Conservation (phyloP, 345 rosid species). For the Eucalyptus marginata region DNA sequence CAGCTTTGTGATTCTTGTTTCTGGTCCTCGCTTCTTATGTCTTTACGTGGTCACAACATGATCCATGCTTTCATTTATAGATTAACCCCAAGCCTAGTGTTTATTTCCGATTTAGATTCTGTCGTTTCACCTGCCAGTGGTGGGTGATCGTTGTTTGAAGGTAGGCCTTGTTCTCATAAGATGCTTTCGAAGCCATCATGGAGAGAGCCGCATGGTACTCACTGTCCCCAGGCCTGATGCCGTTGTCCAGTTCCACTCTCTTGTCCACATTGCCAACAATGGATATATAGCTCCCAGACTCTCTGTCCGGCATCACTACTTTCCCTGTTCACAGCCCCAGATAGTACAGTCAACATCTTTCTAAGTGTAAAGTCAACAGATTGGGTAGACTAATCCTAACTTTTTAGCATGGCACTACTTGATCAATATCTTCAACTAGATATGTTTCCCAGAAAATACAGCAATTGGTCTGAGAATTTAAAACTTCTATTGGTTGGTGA, state of each 20-base stretch:
- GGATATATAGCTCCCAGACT: conserved; percentile 29
- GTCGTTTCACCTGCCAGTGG: conserved; percentile 45
- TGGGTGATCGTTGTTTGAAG: conserved; percentile 14
- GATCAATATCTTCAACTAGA: neutral
- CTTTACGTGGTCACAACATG: neutral
- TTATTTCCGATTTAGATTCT: too few relatives aligned
- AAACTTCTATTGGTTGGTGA: neutral
- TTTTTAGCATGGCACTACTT: neutral
- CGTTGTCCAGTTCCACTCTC: conserved; percentile 30
- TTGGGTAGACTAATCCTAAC: neutral
- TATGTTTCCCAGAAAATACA: neutral
- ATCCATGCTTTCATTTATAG: neutral
- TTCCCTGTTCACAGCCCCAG: conserved; percentile 13
- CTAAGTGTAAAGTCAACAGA: neutral
- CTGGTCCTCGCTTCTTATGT: neutral
- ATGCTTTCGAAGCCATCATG: conserved; percentile 52
- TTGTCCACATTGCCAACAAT: conserved; percentile 26
- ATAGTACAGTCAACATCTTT: neutral
- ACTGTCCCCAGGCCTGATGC: conserved; percentile 20
- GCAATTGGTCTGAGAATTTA: neutral
- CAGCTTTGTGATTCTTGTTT: neutral
- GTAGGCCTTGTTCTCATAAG: conserved; percentile 55
- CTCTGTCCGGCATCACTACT: conserved; percentile 22
- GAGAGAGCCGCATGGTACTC: conserved; percentile 36
- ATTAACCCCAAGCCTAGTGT: too few relatives aligned